phyloP scores from a whole-genome alignment of 1,284 basidiomycete genomes.

The Wallemia mellicola region DNA sequence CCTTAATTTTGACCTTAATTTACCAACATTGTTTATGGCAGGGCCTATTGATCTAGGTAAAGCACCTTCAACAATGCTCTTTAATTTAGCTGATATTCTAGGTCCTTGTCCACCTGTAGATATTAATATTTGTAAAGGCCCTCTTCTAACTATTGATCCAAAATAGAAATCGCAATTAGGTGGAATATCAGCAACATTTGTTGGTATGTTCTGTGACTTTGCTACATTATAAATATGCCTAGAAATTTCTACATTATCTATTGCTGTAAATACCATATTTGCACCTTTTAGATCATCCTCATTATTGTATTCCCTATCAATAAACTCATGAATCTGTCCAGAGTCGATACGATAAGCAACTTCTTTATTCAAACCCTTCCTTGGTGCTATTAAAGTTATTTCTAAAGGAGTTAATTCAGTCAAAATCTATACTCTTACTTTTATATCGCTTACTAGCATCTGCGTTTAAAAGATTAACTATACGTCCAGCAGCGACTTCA shows the following conservation, averaged over 20 bases:
- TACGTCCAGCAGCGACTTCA: slow-evolving; percentile 45
- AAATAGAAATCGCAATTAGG: slow-evolving; percentile 83
- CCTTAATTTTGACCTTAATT: slow-evolving; percentile 18
- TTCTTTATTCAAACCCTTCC: slow-evolving; percentile 26
- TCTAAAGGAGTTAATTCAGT: slow-evolving; percentile 17
- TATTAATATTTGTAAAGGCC: slow-evolving; percentile 80
- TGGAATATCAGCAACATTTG: slow-evolving; percentile 91
- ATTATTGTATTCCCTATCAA: slow-evolving; percentile 33
- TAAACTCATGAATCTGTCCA: slow-evolving; percentile 24
- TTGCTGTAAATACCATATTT: slow-evolving; percentile 80
- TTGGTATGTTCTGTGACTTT: slow-evolving; percentile 38
- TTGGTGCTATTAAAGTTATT: slow-evolving; percentile 33
- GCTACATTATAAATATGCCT: slow-evolving; percentile 41
- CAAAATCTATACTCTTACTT: not conserved
- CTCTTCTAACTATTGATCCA: slow-evolving; percentile 66
- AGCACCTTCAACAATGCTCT: slow-evolving; percentile 32
- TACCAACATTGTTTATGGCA: slow-evolving; percentile 48
- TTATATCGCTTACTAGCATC: not conserved
- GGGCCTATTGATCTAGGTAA: slow-evolving; percentile 43
- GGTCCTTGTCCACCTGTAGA: slow-evolving; percentile 86
- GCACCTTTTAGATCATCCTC: slow-evolving; percentile 28
- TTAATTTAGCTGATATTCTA: slow-evolving; percentile 57
- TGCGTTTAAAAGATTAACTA: slow-evolving; percentile 34
- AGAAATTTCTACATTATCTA: slow-evolving; percentile 51
- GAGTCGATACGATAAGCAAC: slow-evolving; percentile 16